These are phyloP conservation scores for Rubia peregrina DNA, from an alignment of 305 asterid species.

Conservation along the genomic window DNA sequence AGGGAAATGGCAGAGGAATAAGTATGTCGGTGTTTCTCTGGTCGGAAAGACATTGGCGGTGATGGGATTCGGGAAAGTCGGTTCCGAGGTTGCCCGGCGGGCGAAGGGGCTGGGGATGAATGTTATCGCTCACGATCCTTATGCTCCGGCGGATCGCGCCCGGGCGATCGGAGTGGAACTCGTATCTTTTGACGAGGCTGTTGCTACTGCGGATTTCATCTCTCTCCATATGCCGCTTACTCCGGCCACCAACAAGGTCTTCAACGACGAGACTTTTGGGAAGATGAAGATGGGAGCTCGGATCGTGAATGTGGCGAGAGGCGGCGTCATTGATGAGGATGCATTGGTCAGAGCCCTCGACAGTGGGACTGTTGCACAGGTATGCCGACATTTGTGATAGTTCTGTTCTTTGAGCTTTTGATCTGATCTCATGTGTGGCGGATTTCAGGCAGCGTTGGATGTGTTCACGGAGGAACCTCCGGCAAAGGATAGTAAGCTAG, in stretches of 20 bases:
- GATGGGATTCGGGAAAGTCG: constrained; percentile 96
- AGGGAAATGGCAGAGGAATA: constrained; percentile 86
- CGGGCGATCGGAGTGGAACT: constrained; percentile 85
- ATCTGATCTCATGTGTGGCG: constrained; percentile 3
- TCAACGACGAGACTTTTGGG: constrained; percentile 67
- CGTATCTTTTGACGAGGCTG: constrained; percentile 82
- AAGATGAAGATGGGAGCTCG: constrained; percentile 92
- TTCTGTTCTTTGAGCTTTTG: background rate
- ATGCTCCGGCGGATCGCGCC: constrained; percentile 94
- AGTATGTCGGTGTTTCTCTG: constrained; percentile 84
- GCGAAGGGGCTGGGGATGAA: constrained; percentile 95
- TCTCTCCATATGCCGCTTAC: constrained; percentile 98
- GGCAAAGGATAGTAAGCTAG: constrained; percentile 57
- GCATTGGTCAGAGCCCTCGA: constrained; percentile 88
- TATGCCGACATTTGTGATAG: constrained; percentile 8
- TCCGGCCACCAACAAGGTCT: constrained; percentile 68
- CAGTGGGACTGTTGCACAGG: constrained; percentile 82
- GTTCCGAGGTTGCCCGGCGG: constrained; percentile 93
- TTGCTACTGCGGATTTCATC: constrained; percentile 67
- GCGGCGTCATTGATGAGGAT: constrained; percentile 94
- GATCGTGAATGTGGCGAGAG: constrained; percentile 78
- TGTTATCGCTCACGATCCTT: constrained; percentile 86
- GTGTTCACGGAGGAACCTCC: constrained; percentile 88
- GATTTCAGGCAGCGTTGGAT: constrained; percentile 79
- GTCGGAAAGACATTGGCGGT: constrained; percentile 90